Base-by-base conservation (phyloP, 768 basidiomycete species). In the Leccinellum rugosiceps region DNA sequence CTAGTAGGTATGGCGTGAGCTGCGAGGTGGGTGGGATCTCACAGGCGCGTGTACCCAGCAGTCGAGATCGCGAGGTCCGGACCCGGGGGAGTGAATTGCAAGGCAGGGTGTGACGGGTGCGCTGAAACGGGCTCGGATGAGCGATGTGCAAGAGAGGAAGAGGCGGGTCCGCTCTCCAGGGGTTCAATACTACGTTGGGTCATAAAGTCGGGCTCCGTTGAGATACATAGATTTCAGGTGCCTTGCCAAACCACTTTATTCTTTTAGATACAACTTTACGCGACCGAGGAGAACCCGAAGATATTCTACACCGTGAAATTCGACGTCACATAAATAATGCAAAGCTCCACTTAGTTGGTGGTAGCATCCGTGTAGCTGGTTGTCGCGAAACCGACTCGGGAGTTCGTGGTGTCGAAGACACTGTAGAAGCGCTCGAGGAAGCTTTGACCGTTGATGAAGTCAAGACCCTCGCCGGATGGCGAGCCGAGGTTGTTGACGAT, bases 381-480 rank as follows among this genome's bases (percentile, higher is more conserved):
- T 26, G 55, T 57, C 23, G 69, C 66, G 25, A 70, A 72, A 25
- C 70, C 56, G 67, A 67, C 35, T 62, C 75, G 81, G 50, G 68
- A 71, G 73, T 83, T 82, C 45, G 76, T 68, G 46, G 85, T 83
- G 65, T 88, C 86, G 64, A 73, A 87, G 35, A 86, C 85, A 30
- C 80, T 76, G 73, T 87, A 87, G 78, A 83, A 87, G 15, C 86
- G 82, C 70, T 82, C 77, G 26, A 85, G 73, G 77, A 82, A 85
- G 5, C 70, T 63, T 64, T 74, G 75, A 17, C 83, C 81, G 68
- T 83, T 77, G 67, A 85, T 75, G 59, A 84, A 83, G 71, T 83
- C 80, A 17, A 84, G 68, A 14, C 81, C 83, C 58, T 75, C 19
- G 48, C 79, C 81, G 10, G 73, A 65, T 30, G 62, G 60, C 1